Conservation (phyloP, 73 alveolate genomes). For the Tetrahymena thermophila region DNA sequence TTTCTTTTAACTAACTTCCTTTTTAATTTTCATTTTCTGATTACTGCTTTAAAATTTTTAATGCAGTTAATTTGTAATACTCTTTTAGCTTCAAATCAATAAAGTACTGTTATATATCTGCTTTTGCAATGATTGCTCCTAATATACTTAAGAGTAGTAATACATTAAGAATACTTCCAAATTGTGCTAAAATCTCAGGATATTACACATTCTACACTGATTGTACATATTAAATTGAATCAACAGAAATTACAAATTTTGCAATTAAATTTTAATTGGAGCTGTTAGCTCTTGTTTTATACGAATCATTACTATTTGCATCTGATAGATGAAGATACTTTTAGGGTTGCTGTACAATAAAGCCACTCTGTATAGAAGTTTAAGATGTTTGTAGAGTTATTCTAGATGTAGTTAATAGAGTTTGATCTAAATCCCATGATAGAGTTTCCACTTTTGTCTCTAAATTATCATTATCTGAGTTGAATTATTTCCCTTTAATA, state of each 20-base stretch:
- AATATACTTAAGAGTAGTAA: not conserved
- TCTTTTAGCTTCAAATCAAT: not conserved
- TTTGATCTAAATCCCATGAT: not conserved
- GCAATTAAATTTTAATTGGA: not conserved
- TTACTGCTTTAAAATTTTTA: not conserved
- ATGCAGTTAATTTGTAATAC: not conserved
- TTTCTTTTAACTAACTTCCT: not conserved
- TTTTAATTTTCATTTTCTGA: too few relatives aligned
- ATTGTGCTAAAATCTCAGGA: not conserved
- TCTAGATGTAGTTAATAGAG: not conserved
- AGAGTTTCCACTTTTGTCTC: not conserved
- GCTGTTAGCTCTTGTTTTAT: not conserved
- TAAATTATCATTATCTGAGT: not conserved
- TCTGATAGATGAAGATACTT: not conserved
- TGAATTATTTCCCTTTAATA: not conserved
- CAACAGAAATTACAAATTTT: not conserved
- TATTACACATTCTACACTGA: not conserved
- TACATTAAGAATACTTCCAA: not conserved
- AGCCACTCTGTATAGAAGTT: not conserved
- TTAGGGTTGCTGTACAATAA: not conserved
- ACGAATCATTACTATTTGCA: not conserved
- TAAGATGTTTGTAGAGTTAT: not conserved
- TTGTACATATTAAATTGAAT: not conserved
- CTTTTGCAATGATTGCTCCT: not conserved
- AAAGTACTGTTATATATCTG: not conserved